These are phyloP conservation scores for Verticillium nonalfalfae DNA, from an alignment of 2,329 filamentous ascomycete genomes.

Conservation along the genomic window DNA sequence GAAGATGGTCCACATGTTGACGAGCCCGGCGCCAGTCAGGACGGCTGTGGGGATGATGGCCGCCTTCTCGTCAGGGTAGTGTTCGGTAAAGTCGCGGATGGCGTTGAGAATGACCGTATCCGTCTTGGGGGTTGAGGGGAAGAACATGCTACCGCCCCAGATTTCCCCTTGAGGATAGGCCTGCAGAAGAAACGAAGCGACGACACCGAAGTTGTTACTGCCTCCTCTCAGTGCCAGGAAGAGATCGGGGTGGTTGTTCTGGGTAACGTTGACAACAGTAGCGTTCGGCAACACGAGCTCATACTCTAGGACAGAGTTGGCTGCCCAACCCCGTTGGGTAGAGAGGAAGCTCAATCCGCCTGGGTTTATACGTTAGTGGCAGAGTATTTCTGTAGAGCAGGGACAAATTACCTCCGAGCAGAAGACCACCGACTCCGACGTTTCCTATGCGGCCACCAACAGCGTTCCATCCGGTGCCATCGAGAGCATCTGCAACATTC, in stretches of 20 bases:
- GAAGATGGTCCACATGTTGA: slow-evolving; percentile 54
- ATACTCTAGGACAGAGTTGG: slow-evolving; percentile 40
- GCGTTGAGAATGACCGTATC: slow-evolving; percentile 34
- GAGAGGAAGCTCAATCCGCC: slow-evolving; percentile 45
- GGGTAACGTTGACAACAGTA: slow-evolving; percentile 36
- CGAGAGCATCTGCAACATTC: slow-evolving; percentile 29
- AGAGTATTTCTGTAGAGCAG: slow-evolving; percentile 27
- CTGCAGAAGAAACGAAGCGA: slow-evolving; percentile 37
- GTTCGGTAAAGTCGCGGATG: slow-evolving; percentile 47
- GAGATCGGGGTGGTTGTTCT: slow-evolving; percentile 36
- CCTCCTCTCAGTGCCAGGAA: slow-evolving; percentile 49
- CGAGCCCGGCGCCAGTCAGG: slow-evolving; percentile 30
- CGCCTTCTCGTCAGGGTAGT: slow-evolving; percentile 53
- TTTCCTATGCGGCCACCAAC: slow-evolving; percentile 39
- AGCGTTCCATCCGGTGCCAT: slow-evolving; percentile 32
- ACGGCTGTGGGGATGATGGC: slow-evolving; percentile 52
- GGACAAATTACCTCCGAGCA: slow-evolving; percentile 45
- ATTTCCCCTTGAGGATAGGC: slow-evolving; percentile 31
- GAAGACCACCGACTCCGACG: slow-evolving; percentile 38
- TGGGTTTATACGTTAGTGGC: slow-evolving; percentile 29
- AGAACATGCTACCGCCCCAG: slow-evolving; percentile 36
- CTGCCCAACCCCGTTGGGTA: slow-evolving; percentile 42
- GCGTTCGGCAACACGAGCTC: slow-evolving; percentile 48
- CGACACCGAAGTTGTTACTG: slow-evolving; percentile 49
- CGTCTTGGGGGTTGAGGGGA: slow-evolving; percentile 21